Evolutionary conservation across 768 basidiomycete genomes (phyloP).

Genomic region (Termitomyces sp.): DNA sequence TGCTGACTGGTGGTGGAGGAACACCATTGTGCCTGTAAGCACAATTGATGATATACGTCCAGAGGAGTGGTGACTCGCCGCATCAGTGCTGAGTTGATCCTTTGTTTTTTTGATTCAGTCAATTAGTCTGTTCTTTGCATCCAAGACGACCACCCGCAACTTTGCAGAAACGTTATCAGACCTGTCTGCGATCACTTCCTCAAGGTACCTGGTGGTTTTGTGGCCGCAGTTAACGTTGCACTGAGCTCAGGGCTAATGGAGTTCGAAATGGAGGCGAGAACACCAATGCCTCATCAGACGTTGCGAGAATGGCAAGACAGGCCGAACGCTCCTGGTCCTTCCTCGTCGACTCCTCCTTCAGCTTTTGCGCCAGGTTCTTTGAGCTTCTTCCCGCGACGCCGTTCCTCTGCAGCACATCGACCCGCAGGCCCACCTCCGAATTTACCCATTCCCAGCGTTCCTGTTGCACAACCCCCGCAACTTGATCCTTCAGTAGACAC

Average conservation of each 20-base stretch:
- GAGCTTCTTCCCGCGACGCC: slow-evolving; percentile 51
- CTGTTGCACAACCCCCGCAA: slow-evolving; percentile 26
- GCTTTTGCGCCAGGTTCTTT: slow-evolving; percentile 24
- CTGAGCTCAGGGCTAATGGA: slow-evolving; percentile 27
- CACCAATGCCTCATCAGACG: slow-evolving; percentile 24
- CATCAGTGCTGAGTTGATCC: slow-evolving; percentile 17
- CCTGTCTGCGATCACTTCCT: neutral
- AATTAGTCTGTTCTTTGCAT: slow-evolving; percentile 9
- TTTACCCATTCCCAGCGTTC: slow-evolving; percentile 71
- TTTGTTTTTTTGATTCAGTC: slow-evolving; percentile 17
- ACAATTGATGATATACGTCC: slow-evolving; percentile 8
- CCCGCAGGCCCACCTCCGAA: slow-evolving; percentile 71
- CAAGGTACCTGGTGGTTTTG: neutral
- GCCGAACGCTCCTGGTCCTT: slow-evolving; percentile 22
- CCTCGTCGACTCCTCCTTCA: slow-evolving; percentile 28
- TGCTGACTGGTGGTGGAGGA: neutral
- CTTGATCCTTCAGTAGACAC: slow-evolving; percentile 20
- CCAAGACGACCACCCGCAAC: slow-evolving; percentile 11
- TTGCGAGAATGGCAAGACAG: slow-evolving; percentile 33
- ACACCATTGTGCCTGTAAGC: neutral
- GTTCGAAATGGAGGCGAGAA: slow-evolving; percentile 32
- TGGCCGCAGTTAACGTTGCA: neutral
- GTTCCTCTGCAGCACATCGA: slow-evolving; percentile 64
- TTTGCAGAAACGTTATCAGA: slow-evolving; percentile 1
- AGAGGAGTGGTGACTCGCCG: slow-evolving; percentile 10